Evolutionary conservation across 192 early-diverging fungal genomes (phyloP).

Genomic region (Lobosporangium transversale): DNA sequence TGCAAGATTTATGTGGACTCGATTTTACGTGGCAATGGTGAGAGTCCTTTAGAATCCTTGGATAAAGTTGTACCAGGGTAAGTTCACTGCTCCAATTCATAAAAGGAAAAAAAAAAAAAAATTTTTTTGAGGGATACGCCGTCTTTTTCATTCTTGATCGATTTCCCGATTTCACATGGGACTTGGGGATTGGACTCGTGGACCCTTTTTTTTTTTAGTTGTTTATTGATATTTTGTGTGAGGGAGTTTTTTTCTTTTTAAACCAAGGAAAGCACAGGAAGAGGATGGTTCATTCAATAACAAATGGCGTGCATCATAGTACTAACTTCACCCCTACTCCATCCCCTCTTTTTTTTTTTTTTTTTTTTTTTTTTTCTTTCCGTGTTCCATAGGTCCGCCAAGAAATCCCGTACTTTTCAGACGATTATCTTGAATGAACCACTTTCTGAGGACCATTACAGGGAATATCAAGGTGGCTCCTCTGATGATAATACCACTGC

Average conservation of each 20-base stretch:
- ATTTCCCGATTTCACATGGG: conserved; percentile 37
- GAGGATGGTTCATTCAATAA: too few relatives aligned
- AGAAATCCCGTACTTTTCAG: conserved; percentile 27
- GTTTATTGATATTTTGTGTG: too few relatives aligned
- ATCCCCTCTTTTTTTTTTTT: neutral
- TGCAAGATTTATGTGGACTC: conserved; percentile 51
- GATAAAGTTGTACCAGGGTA: conserved; percentile 24
- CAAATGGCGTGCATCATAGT: too few relatives aligned
- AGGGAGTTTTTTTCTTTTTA: too few relatives aligned
- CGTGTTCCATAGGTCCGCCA: conserved; percentile 13
- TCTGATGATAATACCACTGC: neutral
- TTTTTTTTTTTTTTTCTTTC: conserved; percentile 1
- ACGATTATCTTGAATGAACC: conserved; percentile 40
- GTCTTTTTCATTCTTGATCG: too few relatives aligned
- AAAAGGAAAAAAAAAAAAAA: neutral
- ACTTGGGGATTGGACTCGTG: conserved; percentile 14
- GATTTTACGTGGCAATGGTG: conserved; percentile 40
- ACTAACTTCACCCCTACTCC: too few relatives aligned
- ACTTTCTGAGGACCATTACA: conserved; percentile 19
- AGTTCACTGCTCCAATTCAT: too few relatives aligned
- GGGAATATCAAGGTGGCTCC: conserved; percentile 2
- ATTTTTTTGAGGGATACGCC: too few relatives aligned
- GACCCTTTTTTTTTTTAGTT: conserved; percentile 8
- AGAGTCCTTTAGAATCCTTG: conserved; percentile 25
- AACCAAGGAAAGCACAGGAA: too few relatives aligned